These are phyloP conservation scores for Funneliformis caledonium DNA, from an alignment of 371 early-diverging fungal species.

Conservation along the genomic window DNA sequence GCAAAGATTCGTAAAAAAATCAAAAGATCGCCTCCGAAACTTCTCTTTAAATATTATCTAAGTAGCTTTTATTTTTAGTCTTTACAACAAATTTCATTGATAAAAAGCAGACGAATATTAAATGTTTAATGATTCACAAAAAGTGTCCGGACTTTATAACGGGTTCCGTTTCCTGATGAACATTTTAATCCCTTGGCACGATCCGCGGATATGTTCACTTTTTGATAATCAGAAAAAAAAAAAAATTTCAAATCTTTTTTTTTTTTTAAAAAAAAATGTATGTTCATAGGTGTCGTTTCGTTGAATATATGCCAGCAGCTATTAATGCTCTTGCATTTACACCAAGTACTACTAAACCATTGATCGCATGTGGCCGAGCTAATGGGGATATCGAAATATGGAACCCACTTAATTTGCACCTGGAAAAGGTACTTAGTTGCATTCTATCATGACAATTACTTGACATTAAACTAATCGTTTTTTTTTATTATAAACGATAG, in stretches of 20 bases:
- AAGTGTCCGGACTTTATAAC: no score
- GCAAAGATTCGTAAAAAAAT: no score
- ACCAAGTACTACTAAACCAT: slow-evolving; percentile 58
- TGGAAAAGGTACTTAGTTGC: slow-evolving; percentile 65
- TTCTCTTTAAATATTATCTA: no score
- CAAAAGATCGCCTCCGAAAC: no score
- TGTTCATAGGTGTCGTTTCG: slow-evolving; percentile 91
- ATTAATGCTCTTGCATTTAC: slow-evolving; percentile 83
- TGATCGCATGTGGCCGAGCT: slow-evolving; percentile 85
- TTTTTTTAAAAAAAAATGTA: slow-evolving; percentile 53
- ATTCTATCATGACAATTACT: background rate
- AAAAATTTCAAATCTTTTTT: background rate
- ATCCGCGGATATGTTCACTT: no score
- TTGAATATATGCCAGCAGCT: slow-evolving; percentile 84
- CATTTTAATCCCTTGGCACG: no score
- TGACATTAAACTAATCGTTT: background rate
- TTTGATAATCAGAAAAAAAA: background rate
- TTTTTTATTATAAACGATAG: slow-evolving; percentile 43
- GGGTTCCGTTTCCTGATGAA: no score
- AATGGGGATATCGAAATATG: slow-evolving; percentile 95
- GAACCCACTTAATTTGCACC: slow-evolving; percentile 69
- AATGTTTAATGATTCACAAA: no score
- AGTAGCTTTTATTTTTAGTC: no score
- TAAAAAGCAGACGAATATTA: no score
- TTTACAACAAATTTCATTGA: no score